phyloP scores from a whole-genome alignment of 2,329 filamentous ascomycete species.

The Hawksworthiomyces lignivorus region DNA sequence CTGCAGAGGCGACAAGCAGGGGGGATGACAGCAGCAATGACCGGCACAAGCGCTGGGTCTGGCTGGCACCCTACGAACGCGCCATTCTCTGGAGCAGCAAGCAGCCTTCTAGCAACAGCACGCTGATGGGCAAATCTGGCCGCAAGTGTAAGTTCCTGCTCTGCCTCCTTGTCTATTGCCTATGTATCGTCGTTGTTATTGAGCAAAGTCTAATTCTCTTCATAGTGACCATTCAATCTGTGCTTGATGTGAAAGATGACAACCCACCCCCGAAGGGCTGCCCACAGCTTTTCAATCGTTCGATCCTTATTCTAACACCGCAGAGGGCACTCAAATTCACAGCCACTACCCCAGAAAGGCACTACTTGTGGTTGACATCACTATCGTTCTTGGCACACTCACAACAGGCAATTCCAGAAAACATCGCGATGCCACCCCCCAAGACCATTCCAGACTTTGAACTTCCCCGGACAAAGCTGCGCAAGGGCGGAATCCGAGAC shows the following conservation, averaged over 20 bases:
- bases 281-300: constrained; percentile 71
- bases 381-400: constrained; percentile 93
- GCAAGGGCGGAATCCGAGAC: constrained; percentile 63
- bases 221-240: constrained; percentile 86
- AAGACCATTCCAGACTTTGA: constrained; percentile 46
- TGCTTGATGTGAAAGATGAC: constrained; percentile 93
- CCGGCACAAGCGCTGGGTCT: constrained; percentile 95
- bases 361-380: constrained; percentile 91
- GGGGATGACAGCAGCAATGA: constrained; percentile 67
- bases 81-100: constrained; percentile 98
- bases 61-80: constrained; percentile 93
- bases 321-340: constrained; percentile 95
- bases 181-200: too few species aligned
- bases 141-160: constrained; percentile 70
- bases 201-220: too few species aligned
- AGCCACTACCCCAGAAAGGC: constrained; percentile 70
- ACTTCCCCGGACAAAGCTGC: constrained; percentile 37
- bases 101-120: constrained; percentile 81
- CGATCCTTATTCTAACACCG: constrained; percentile 89
- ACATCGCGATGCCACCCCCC: constrained; percentile 48
- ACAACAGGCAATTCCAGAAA: constrained; percentile 69
- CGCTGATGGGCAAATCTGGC: constrained; percentile 87
- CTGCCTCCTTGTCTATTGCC: constrained; percentile 4
- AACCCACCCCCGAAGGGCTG: constrained; percentile 71
- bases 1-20: constrained; percentile 57